A percentile compares a stretch with the other conserved stretches of the same genome.
These are phyloP conservation scores for Liquidambar formosana DNA, from an alignment of 164 flowering plant species.

Conservation along the genomic window DNA sequence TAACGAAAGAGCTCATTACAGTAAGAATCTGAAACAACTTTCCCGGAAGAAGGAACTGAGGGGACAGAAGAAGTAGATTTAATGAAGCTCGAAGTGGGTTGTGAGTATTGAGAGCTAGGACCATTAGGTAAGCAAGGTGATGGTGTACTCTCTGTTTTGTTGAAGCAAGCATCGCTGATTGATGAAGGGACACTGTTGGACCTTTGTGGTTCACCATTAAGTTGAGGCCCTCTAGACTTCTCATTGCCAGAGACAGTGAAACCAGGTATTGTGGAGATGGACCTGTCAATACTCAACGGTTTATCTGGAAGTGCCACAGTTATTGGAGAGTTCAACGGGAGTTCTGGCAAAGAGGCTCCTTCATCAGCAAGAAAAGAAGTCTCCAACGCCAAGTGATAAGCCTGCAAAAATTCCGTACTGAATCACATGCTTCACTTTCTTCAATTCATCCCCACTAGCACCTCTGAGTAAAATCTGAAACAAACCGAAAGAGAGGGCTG, in stretches of 20 bases:
- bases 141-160: constrained; percentile 18
- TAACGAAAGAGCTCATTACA: constrained; percentile 21
- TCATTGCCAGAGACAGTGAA: constrained; percentile 44
- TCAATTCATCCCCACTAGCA: constrained; percentile 85
- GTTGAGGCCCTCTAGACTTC: constrained; percentile 37
- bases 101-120: constrained; percentile 19
- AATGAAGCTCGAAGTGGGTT: constrained; percentile 16
- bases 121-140: constrained; percentile 25
- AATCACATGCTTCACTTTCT: constrained; percentile 91
- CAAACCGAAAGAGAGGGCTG: constrained; percentile 8
- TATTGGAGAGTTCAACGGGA: constrained; percentile 73
- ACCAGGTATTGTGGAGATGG: constrained; percentile 86
- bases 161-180: constrained; percentile 7
- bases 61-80: constrained; percentile 23
- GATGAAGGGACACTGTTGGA: constrained; percentile 32
- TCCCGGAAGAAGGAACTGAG: constrained; percentile 5
- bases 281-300: constrained; percentile 64
- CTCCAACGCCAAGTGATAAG: constrained; percentile 96
- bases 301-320: constrained; percentile 87
- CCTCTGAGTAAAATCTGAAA: constrained; percentile 90
- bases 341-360: constrained; percentile 92
- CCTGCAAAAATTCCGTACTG: constrained; percentile 98
- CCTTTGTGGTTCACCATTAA: constrained; percentile 33
- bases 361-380: constrained; percentile 99
- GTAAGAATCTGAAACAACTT: constrained; percentile 22